Evolutionary conservation across 192 early-diverging fungal genomes (phyloP).

Genomic region (Allomyces arbusculus): DNA sequence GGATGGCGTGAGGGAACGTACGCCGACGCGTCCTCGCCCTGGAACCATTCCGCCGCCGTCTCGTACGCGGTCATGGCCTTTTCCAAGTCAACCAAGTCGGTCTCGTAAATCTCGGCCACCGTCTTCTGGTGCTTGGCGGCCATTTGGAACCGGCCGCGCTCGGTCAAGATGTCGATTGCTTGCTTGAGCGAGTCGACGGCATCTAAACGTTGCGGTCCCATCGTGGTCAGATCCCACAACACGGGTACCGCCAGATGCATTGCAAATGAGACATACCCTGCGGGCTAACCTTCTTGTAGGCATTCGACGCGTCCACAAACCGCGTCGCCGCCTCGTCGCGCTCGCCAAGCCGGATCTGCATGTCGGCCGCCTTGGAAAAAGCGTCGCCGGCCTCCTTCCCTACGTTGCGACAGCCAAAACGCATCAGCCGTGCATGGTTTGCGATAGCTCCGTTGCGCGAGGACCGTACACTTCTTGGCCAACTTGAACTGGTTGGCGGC

Average conservation of each 20-base stretch:
- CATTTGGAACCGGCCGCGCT: slow-evolving; percentile 61
- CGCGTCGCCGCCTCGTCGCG: slow-evolving; percentile 66
- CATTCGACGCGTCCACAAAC: slow-evolving; percentile 74
- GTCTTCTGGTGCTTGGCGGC: slow-evolving; percentile 91
- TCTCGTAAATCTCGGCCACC: slow-evolving; percentile 79
- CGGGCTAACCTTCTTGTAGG: slow-evolving; percentile 67
- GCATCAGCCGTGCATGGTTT: neutral
- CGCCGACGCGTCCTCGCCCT: slow-evolving; percentile 74
- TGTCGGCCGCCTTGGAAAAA: slow-evolving; percentile 61
- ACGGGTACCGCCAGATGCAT: neutral
- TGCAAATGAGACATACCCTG: slow-evolving; percentile 20
- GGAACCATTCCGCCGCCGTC: slow-evolving; percentile 78
- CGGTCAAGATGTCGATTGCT: slow-evolving; percentile 65
- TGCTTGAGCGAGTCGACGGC: slow-evolving; percentile 49
- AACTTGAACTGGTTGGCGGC: slow-evolving; percentile 89
- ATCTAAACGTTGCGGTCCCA: slow-evolving; percentile 13
- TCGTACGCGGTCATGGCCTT: slow-evolving; percentile 74
- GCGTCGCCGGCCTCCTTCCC: slow-evolving; percentile 89
- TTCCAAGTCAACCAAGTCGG: slow-evolving; percentile 53
- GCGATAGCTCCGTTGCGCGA: neutral
- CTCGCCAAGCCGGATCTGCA: slow-evolving; percentile 53
- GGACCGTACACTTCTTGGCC: slow-evolving; percentile 52
- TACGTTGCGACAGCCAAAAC: slow-evolving; percentile 10
- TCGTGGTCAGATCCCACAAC: neutral
- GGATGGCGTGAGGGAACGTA: slow-evolving; percentile 18